phyloP scores from a whole-genome alignment of 2,329 filamentous ascomycete genomes.

The Emmonsia crescens region DNA sequence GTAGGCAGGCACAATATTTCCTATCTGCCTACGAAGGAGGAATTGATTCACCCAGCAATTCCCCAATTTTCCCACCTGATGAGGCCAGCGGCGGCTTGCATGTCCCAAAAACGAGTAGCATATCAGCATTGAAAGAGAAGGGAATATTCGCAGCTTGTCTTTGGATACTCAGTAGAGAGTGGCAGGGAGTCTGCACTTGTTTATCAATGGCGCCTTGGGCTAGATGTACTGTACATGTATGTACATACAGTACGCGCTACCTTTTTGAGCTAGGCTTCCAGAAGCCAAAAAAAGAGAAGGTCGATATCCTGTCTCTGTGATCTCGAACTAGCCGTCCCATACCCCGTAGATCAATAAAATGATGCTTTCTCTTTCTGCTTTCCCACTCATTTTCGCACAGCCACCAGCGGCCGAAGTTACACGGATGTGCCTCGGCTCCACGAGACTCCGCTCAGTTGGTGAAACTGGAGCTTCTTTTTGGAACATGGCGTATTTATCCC shows the following conservation, averaged over 20 bases:
- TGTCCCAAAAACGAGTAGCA: background rate
- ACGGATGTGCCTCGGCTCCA: background rate
- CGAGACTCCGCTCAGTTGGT: background rate
- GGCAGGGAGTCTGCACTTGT: no score
- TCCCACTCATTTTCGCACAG: background rate
- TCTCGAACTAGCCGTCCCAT: background rate
- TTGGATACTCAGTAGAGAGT: background rate
- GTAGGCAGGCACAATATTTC: background rate
- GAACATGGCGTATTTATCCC: background rate
- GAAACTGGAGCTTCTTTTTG: background rate
- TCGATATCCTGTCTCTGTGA: background rate
- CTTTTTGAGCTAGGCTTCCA: no score
- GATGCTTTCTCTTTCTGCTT: background rate
- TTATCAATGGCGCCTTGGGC: no score
- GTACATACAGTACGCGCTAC: no score
- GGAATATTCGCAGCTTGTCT: background rate
- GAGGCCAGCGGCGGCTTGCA: background rate
- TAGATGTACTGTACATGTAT: no score
- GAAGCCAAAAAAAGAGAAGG: background rate
- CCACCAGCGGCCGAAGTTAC: no score
- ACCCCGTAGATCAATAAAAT: background rate
- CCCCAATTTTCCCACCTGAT: background rate
- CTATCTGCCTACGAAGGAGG: background rate
- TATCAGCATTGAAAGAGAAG: background rate
- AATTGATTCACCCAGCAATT: background rate